phyloP scores from a whole-genome alignment of 331 rosid genomes.

The Pyracantha coccinea region DNA sequence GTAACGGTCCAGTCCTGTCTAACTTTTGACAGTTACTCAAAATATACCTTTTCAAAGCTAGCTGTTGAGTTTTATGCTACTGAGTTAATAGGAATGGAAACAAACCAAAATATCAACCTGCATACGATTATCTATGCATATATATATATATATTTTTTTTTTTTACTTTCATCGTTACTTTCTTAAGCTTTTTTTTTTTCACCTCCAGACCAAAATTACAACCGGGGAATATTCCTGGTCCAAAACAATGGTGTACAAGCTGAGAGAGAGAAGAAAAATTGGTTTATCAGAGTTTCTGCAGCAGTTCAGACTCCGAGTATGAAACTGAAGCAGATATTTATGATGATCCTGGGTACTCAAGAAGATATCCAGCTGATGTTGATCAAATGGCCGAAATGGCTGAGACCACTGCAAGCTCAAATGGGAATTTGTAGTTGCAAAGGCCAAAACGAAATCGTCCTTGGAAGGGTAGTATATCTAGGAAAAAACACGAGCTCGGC shows the following conservation, averaged over 20 bases:
- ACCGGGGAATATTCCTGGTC: neutral
- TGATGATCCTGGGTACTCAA: constrained; percentile 12
- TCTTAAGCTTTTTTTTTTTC: neutral
- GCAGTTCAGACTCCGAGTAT: neutral
- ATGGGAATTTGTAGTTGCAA: neutral
- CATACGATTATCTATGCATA: neutral
- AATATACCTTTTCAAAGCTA: neutral
- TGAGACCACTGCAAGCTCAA: neutral
- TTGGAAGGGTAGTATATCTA: neutral
- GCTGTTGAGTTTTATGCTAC: neutral
- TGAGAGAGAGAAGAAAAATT: constrained; percentile 12
- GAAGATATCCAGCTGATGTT: neutral
- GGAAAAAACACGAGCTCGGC: neutral
- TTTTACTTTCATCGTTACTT: neutral
- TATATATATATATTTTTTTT: too few relatives aligned
- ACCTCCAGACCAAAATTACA: neutral
- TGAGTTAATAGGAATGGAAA: neutral
- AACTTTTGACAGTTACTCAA: neutral
- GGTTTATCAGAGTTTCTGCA: neutral
- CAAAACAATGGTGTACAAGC: constrained; percentile 8
- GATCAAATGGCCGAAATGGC: neutral
- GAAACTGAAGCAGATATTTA: constrained; percentile 6
- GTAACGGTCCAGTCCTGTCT: neutral
- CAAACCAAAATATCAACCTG: neutral
- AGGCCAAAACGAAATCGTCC: neutral